These are phyloP conservation scores for Saccharum spontaneum DNA, from an alignment of 176 grass and related monocot species.

Conservation along the genomic window DNA sequence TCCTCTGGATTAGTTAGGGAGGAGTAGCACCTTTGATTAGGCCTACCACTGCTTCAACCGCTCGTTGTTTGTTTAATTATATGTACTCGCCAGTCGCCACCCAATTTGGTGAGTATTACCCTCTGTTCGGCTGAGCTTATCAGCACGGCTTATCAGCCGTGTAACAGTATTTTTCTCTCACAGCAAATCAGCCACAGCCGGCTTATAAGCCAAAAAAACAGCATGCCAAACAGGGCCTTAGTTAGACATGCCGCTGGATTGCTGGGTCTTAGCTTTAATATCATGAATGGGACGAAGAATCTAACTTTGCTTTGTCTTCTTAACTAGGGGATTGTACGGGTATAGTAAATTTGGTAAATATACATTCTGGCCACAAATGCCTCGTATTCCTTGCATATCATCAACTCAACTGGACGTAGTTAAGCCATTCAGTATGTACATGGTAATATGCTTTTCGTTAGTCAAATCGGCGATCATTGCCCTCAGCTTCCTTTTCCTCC, in stretches of 20 bases:
- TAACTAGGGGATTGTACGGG: no score
- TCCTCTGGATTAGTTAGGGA: not conserved
- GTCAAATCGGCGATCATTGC: not conserved
- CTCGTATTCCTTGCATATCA: not conserved
- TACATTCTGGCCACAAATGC: no score
- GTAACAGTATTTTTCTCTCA: no score
- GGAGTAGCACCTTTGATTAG: not conserved
- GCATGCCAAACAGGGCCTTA: no score
- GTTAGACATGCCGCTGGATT: not conserved
- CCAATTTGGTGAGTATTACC: not conserved
- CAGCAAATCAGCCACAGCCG: no score
- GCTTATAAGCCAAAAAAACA: no score
- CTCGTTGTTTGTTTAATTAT: not conserved
- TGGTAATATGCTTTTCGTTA: not conserved
- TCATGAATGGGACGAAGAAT: not conserved
- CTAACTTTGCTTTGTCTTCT: not conserved
- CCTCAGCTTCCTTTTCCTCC: no score
- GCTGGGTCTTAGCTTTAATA: not conserved
- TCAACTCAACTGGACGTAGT: not conserved
- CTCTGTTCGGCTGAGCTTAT: no score
- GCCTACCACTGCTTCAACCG: not conserved
- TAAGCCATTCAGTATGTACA: no score
- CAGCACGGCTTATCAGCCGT: no score
- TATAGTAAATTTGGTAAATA: no score
- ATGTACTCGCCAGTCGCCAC: not conserved